These are phyloP conservation scores for Tritrichomonas foetus DNA, from an alignment of 208 protist species.

Conservation along the genomic window DNA sequence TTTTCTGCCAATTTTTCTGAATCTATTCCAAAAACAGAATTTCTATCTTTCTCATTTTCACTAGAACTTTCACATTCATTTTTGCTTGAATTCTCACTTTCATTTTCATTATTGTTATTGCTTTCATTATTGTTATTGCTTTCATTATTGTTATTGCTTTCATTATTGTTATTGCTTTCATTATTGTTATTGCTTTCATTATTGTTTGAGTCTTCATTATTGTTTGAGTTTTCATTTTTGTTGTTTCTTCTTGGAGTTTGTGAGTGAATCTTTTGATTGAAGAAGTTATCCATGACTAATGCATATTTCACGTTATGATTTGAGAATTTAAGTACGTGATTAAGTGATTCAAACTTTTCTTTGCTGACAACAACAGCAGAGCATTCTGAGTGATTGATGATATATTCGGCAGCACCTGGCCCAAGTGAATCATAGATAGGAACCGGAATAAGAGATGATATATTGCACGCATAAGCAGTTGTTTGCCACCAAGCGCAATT, in stretches of 20 bases:
- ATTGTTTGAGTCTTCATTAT: neutral
- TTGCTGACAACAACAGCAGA: conserved; percentile 31
- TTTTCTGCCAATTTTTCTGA: neutral
- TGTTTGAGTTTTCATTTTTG: neutral
- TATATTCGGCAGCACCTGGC: conserved; percentile 43
- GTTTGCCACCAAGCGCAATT: conserved; percentile 38
- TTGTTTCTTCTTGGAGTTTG: too few relatives aligned
- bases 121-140: too few relatives aligned
- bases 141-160: too few relatives aligned
- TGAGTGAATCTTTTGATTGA: too few relatives aligned
- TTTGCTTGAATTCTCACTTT: too few relatives aligned
- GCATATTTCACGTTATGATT: neutral
- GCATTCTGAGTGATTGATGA: conserved; percentile 41
- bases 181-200: neutral
- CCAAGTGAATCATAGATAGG: conserved; percentile 41
- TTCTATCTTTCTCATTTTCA: neutral
- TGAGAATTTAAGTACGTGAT: neutral
- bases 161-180: too few relatives aligned
- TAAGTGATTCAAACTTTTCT: conserved; percentile 28
- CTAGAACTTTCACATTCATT: neutral
- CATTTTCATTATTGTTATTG: too few relatives aligned
- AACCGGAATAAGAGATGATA: conserved; percentile 20
- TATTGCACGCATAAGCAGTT: neutral
- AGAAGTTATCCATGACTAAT: neutral
- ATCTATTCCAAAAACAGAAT: neutral